Conservation (phyloP, 1,139 yeast species). For the Candida buenavistaensis region DNA sequence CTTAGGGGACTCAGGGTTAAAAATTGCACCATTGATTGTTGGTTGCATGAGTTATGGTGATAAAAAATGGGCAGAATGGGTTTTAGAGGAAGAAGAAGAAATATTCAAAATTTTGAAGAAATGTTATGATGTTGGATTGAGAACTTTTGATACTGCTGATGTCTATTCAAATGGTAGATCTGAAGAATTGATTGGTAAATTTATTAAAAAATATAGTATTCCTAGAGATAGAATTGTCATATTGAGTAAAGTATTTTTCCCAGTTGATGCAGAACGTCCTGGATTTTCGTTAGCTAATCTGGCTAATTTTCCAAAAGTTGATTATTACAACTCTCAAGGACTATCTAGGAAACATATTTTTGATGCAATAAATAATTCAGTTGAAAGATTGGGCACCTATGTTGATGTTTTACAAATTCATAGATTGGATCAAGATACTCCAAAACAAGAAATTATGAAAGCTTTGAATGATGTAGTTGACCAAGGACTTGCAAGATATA, state of each 20-base stretch:
- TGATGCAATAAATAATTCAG: conserved; percentile 49
- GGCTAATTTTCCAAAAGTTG: conserved; percentile 22
- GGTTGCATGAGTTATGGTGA: conserved; percentile 62
- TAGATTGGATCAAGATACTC: conserved; percentile 43
- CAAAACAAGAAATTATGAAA: conserved; percentile 52
- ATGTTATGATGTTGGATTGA: conserved; percentile 49
- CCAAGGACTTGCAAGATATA: conserved; percentile 49
- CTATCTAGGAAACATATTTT: conserved; percentile 53
- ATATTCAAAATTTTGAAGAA: conserved; percentile 39
- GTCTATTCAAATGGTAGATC: conserved; percentile 30
- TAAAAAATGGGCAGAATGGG: conserved; percentile 50
- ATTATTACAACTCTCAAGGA: conserved; percentile 19
- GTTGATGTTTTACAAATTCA: conserved; percentile 31
- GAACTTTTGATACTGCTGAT: conserved; percentile 39
- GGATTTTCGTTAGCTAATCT: conserved; percentile 1
- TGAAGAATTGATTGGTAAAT: conserved; percentile 24
- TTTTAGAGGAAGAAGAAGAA: conserved; percentile 32
- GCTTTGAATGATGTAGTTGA: conserved; percentile 54
- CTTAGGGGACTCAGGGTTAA: conserved; percentile 52
- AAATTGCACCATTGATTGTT: conserved; percentile 50
- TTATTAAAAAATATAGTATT: conserved; percentile 23
- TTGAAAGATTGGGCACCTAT: conserved; percentile 51
- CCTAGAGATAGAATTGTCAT: conserved; percentile 33
- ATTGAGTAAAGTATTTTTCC: conserved; percentile 40
- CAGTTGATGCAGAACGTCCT: conserved; percentile 17